A percentile compares a stretch with the other conserved stretches of the same genome.
Conservation (phyloP, 129 eudicot species). For the Oenanthe sinensis region DNA sequence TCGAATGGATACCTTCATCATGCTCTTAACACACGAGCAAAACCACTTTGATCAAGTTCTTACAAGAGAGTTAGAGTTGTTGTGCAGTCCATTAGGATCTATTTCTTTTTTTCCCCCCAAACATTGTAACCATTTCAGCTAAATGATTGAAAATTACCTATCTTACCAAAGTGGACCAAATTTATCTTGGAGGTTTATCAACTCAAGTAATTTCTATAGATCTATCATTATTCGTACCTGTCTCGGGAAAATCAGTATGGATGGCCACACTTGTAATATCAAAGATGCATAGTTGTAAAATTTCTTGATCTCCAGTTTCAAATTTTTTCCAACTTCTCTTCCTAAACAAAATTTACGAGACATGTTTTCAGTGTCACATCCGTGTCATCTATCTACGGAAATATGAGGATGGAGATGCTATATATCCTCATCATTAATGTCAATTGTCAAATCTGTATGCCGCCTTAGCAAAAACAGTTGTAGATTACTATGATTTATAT, state of each 20-base stretch:
- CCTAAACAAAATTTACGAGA: not conserved
- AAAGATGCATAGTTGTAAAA: not conserved
- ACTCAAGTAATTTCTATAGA: not conserved
- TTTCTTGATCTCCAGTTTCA: not conserved
- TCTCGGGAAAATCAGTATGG: not conserved
- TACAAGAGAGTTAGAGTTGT: not conserved
- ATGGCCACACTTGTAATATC: not conserved
- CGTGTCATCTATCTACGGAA: not conserved
- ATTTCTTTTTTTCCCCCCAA: not conserved
- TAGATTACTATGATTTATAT: not conserved
- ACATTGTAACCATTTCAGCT: not conserved
- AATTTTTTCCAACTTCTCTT: not conserved
- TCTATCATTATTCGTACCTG: not conserved
- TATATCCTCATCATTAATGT: not conserved
- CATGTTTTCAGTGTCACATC: not conserved
- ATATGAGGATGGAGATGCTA: not conserved
- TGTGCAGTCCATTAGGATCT: not conserved
- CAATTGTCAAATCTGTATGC: not conserved
- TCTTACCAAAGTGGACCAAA: not conserved
- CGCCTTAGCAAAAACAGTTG: not conserved
- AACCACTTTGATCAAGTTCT: slow-evolving; percentile 5
- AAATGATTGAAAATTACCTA: not conserved
- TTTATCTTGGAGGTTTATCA: not conserved
- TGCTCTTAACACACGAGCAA: not conserved
- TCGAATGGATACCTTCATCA: slow-evolving; percentile 7